Conservation (phyloP, 495 filamentous ascomycete genomes). For the Penicillium longicatenatum region DNA sequence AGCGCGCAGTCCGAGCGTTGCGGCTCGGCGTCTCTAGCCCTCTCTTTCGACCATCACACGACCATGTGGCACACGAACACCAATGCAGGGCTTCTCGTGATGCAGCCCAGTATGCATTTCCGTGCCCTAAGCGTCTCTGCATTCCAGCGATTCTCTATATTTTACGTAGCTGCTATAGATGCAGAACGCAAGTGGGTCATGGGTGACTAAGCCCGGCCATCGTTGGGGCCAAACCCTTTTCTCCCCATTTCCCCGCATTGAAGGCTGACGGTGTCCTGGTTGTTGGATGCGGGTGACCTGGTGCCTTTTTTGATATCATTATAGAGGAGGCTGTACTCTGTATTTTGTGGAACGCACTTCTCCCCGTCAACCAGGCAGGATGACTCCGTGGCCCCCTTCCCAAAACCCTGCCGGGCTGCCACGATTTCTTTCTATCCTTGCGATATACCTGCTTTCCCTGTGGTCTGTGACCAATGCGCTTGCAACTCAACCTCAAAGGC, state of each 20-base stretch:
- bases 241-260: conserved; percentile 27
- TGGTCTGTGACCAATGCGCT: conserved; percentile 30
- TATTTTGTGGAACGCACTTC: conserved; percentile 8
- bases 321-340: conserved; percentile 21
- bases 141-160: neutral
- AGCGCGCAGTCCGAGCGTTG: neutral
- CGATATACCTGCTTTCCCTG: conserved; percentile 26
- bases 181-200: neutral
- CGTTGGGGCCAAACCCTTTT: conserved; percentile 7
- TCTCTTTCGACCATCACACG: neutral
- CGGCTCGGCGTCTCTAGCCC: conserved; percentile 1
- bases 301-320: conserved; percentile 14
- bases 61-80: neutral
- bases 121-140: neutral
- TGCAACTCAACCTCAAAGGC: conserved; percentile 29
- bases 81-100: conserved; percentile 4
- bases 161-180: neutral
- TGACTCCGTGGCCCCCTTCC: conserved; percentile 17
- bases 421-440: conserved; percentile 21
- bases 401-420: conserved; percentile 15
- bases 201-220: conserved; percentile 24
- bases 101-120: conserved; percentile 3
- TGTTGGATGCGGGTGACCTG: neutral
- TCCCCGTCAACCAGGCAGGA: conserved; percentile 13
- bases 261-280: conserved; percentile 4